Evolutionary conservation across 2,329 filamentous ascomycete genomes (phyloP).

Genomic region (Sporothrix phasma): DNA sequence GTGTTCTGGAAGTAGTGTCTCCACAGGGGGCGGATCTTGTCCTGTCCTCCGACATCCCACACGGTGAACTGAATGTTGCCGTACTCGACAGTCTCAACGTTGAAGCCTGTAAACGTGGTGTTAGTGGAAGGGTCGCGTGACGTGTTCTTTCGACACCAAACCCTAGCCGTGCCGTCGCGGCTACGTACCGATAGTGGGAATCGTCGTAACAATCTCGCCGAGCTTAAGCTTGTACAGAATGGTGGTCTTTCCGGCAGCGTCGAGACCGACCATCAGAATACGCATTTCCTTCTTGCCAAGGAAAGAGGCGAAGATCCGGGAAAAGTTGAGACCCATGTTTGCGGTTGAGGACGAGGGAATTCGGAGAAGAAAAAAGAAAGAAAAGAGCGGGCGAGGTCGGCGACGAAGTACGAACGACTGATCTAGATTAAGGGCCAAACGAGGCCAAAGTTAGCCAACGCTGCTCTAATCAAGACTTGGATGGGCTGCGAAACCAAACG

Average conservation of each 20-base stretch:
- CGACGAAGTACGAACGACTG: constrained; percentile 5
- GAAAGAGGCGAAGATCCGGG: constrained; percentile 90
- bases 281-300: constrained; percentile 99
- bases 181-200: constrained; percentile 84
- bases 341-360: constrained; percentile 32
- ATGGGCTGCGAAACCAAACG: background rate
- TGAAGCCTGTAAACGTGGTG: constrained; percentile 63
- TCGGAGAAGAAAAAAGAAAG: background rate
- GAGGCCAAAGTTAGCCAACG: background rate
- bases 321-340: constrained; percentile 97
- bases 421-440: background rate
- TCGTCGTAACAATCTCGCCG: constrained; percentile 97
- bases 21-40: constrained; percentile 99
- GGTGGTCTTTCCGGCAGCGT: constrained; percentile 99
- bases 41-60: constrained; percentile 99
- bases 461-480: background rate
- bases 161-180: background rate
- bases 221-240: constrained; percentile 99
- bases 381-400: constrained; percentile 2
- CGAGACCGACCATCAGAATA: constrained; percentile 99
- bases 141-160: no score
- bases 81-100: constrained; percentile 99
- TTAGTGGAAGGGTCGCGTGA: background rate
- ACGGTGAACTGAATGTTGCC: constrained; percentile 99
- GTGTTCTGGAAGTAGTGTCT: constrained; percentile 99